Evolutionary conservation across 163 green algal species (phyloP), one percentile per base, ranked within the genome.

Genomic region (Chlamydomonas reinhardtii): DNA sequence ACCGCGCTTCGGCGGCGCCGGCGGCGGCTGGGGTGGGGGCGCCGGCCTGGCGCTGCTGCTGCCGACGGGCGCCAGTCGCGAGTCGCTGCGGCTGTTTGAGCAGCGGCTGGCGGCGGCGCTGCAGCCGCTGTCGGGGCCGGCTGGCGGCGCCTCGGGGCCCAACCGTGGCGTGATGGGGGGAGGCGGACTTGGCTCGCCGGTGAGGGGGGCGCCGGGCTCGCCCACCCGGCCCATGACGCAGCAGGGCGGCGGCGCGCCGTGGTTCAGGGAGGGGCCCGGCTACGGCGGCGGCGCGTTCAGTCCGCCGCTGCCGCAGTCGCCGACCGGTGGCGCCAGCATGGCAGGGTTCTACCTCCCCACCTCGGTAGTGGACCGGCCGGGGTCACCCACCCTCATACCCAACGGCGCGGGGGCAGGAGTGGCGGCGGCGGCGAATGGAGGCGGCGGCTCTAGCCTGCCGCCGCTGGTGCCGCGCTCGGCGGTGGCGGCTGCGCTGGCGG

Each of bases 41-140:
- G 54, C 22, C 27, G 39, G 80, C 16, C 74, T 90, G n/a, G n/a
- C 82, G 56, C 79, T 90, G 24, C 54, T 85, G 8, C 56, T 83
- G 66, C 86, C 86, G 3, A 64, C 73, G 11, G 86, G 86, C 32
- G 70, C 61, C 66, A 80, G 54, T 70, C 54, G 27, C 1, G 74
- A 84, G 54, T 39, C 79, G n/a, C 61, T 86, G 71, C 2, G 35
- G 20, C 54, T 52, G n/a, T 75, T 34, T 31, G 66, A 74, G 27
- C 80, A 83, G 22, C 61, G 66, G n/a, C 74, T 90, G 12, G 12
- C 73, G 37, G 61, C 77, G 29, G 48, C 84, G 72, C 78, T 90
- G 15, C 65, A 72, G 35, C 72, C 72, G 15, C 39, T 59, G 20
- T 84, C 85, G 20, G 70, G 82, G 2, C 61, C 69, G 32, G 34